Percentiles rank a stretch among this genome's conserved stretches.
Conservation (phyloP, 2,329 filamentous ascomycete genomes). For the Ceratocystis colombiana region DNA sequence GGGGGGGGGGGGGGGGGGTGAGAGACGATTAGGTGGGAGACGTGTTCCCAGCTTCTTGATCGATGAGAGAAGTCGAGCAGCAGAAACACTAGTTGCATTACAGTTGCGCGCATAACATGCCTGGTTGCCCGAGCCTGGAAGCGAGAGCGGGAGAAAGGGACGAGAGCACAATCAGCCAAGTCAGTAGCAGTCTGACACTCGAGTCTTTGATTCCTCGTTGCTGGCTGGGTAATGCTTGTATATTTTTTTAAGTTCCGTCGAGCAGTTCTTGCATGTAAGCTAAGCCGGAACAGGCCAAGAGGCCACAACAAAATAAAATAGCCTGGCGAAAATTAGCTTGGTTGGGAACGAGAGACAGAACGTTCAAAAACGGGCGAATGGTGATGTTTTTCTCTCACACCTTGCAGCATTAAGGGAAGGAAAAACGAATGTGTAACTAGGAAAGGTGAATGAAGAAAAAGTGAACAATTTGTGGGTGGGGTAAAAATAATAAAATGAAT, state of each 20-base stretch:
- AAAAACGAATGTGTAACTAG: not conserved
- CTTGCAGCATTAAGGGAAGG: not conserved
- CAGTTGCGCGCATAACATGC: not conserved
- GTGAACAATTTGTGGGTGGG: no score
- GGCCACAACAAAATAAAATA: not conserved
- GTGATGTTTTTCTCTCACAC: not conserved
- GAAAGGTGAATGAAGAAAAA: not conserved
- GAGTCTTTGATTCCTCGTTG: no score
- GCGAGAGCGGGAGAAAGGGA: constrained; percentile 4
- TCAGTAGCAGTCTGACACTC: no score
- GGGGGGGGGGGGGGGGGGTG: not conserved
- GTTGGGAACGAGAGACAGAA: not conserved
- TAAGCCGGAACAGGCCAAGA: not conserved
- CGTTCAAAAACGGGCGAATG: not conserved
- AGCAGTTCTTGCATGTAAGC: not conserved
- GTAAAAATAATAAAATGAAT: not conserved
- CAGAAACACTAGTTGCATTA: not conserved
- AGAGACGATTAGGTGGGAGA: not conserved
- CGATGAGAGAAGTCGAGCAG: not conserved
- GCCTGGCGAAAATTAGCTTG: not conserved
- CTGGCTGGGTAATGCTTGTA: not conserved
- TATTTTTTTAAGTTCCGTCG: not conserved
- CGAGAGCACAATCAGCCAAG: not conserved
- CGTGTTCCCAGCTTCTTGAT: not conserved
- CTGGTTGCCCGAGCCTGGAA: not conserved